phyloP scores from a whole-genome alignment of 148 eudicot genomes.

The Heliosperma pusillum region DNA sequence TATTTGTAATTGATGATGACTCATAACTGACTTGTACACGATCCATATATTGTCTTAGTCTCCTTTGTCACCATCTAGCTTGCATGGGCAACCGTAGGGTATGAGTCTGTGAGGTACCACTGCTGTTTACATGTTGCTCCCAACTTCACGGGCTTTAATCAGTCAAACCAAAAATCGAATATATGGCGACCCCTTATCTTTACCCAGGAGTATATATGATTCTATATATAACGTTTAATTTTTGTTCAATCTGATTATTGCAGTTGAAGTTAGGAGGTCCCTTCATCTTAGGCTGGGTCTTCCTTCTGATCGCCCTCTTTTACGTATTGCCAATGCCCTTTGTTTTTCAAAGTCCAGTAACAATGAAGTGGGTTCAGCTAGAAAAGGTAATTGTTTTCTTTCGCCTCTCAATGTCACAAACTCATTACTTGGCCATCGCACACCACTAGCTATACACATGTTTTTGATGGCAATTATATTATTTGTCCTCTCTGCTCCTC shows the following conservation, averaged over 20 bases:
- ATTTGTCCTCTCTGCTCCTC: neutral
- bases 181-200: neutral
- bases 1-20: neutral
- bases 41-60: neutral
- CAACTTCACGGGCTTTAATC: neutral
- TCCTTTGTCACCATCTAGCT: constrained; percentile 8
- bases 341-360: constrained; percentile 39
- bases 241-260: constrained; percentile 1
- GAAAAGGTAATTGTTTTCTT: constrained; percentile 49
- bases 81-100: neutral
- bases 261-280: constrained; percentile 86
- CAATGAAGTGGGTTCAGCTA: constrained; percentile 32
- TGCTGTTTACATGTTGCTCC: neutral
- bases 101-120: constrained; percentile 1
- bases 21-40: neutral
- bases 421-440: neutral
- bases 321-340: constrained; percentile 81
- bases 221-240: neutral
- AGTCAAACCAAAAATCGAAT: neutral
- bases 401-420: neutral
- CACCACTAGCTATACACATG: neutral
- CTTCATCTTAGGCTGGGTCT: constrained; percentile 85
- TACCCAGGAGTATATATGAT: neutral
- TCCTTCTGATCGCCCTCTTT: constrained; percentile 90
- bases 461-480: neutral